Evolutionary conservation across 768 basidiomycete species (phyloP).

Genomic region (Lactarius hengduanensis): DNA sequence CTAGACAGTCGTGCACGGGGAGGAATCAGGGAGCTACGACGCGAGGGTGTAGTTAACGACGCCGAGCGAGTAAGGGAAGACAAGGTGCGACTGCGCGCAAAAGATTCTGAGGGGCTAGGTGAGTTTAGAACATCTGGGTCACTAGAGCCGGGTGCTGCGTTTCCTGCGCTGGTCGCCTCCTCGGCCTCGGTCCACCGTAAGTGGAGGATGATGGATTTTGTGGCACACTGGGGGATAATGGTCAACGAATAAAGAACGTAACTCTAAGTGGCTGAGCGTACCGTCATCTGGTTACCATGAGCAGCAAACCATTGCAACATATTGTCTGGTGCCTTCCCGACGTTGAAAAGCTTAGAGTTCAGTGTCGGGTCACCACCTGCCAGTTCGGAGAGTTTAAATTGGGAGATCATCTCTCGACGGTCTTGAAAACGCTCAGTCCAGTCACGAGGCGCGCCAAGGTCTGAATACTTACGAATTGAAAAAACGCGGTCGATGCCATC

Average conservation of each 20-base stretch:
- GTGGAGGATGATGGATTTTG: slow-evolving; percentile 82
- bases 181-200: slow-evolving; percentile 81
- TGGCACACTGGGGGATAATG: slow-evolving; percentile 61
- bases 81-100: slow-evolving; percentile 41
- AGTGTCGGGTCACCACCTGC: slow-evolving; percentile 65
- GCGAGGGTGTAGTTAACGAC: slow-evolving; percentile 46
- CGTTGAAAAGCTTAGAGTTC: slow-evolving; percentile 66
- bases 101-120: slow-evolving; percentile 30
- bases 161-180: slow-evolving; percentile 30
- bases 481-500: slow-evolving; percentile 90
- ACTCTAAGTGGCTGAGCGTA: slow-evolving; percentile 37
- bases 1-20: slow-evolving; percentile 32
- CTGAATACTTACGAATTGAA: slow-evolving; percentile 68
- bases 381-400: slow-evolving; percentile 83
- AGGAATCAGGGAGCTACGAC: slow-evolving; percentile 35
- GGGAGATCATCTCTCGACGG: slow-evolving; percentile 86
- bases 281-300: slow-evolving; percentile 87
- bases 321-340: slow-evolving; percentile 80
- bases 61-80: slow-evolving; percentile 56
- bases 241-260: neutral
- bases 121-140: slow-evolving; percentile 31
- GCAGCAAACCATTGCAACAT: slow-evolving; percentile 96
- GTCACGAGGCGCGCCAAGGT: neutral
- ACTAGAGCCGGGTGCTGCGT: slow-evolving; percentile 23
- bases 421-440: slow-evolving; percentile 34